Evolutionary conservation across 371 early-diverging fungal genomes (phyloP), one percentile per base, ranked within the genome.

Genomic region (Mucor mucedo): DNA sequence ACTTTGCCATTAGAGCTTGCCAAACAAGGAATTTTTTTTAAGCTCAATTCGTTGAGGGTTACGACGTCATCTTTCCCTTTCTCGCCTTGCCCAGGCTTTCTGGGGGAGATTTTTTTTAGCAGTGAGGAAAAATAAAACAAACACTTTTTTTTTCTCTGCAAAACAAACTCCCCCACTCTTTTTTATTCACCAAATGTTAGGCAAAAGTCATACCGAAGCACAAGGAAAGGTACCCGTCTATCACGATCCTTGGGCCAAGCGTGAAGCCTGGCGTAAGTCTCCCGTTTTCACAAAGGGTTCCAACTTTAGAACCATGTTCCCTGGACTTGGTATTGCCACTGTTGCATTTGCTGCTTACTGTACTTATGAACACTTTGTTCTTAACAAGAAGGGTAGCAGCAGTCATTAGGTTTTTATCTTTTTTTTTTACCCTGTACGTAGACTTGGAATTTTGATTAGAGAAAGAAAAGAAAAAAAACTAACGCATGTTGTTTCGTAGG

Each of bases 231-330:
- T 60, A 30, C 77, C 77, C 38, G 61, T 69, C 30, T 81, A 81
- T 53, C 73, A 76, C 74, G 91, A 92, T 70, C 95, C 95, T 32
- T 95, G 95, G 95, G 91, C 89, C 47, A 69, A 78, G 64, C 89
- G 93, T 64, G 94, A 95, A 67, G 89, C 89, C 55, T 95, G 94
- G 94, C 90, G 96, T 65, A 86, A 83, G 66, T 82, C 89, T 71
- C 86, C 89, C 53, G 84, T 91, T 75, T 95, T 93, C 72, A 87
- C 89, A 32, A 77, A 76, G 57, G 55, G 71, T 39, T 76, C 79
- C 66, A 82, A 89, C 69, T 65, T 92, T 52, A 78, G 80, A 50
- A 83, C 83, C 72, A 73, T 89, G 75, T 86, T 90, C 73, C 96
- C 96, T n/a, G 96, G 96, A 40, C 77, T 95, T 44, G 91, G 92